phyloP scores from a whole-genome alignment of 148 eudicot genomes.

The Rhododendron williamsianum region DNA sequence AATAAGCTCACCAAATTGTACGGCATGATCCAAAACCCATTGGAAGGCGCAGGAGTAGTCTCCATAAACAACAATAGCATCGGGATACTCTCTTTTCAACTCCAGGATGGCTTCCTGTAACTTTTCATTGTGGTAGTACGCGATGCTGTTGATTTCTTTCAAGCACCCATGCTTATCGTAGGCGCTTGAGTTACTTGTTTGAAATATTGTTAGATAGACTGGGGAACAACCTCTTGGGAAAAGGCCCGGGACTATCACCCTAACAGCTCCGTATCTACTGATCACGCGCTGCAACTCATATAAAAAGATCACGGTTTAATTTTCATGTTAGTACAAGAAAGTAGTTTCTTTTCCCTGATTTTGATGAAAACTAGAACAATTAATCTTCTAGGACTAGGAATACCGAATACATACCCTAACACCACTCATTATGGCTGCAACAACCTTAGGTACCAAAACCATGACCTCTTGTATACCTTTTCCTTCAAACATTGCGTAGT shows the following conservation, averaged over 20 bases:
- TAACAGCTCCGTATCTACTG: constrained; percentile 14
- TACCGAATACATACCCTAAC: not conserved
- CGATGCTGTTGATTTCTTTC: not conserved
- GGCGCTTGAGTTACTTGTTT: not conserved
- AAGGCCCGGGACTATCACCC: constrained; percentile 24
- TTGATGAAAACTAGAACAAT: not conserved
- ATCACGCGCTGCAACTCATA: constrained; percentile 16
- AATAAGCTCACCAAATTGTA: not conserved
- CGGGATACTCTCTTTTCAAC: not conserved
- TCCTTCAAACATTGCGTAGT: not conserved
- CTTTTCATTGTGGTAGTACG: not conserved
- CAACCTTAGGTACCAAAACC: not conserved
- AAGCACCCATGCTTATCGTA: constrained; percentile 8
- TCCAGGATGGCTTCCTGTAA: constrained; percentile 7
- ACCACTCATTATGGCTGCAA: not conserved
- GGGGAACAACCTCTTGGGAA: constrained; percentile 29
- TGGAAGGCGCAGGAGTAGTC: constrained; percentile 11
- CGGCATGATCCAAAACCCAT: not conserved
- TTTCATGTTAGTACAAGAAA: not conserved
- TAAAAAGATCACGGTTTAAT: not conserved
- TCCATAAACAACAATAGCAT: not conserved
- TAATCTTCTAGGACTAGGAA: not conserved
- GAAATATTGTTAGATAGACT: constrained; percentile 9
- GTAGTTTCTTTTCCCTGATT: too few species aligned
- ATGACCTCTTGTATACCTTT: not conserved